Evolutionary conservation across 768 basidiomycete species (phyloP), one percentile per base, ranked within the genome.

Genomic region (Phaeotremella fagi): DNA sequence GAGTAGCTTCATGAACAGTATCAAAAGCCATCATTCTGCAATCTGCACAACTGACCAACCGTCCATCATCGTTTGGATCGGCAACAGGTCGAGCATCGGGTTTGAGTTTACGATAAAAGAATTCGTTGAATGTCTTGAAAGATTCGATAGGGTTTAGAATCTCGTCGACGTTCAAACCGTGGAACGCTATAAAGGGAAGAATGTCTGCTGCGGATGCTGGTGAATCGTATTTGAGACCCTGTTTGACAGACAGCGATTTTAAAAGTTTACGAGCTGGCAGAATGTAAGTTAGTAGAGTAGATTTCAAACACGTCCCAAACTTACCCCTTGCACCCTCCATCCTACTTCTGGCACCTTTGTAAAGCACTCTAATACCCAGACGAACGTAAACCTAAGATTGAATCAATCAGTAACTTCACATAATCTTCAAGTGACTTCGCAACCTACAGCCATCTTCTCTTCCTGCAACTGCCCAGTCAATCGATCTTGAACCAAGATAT

Each of bases 401-500:
- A 20, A 23, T 20, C 15, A 4, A 28, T 14, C 26, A 44, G 28
- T 25, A n/a, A 16, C 18, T 29, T 15, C 27, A 2, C 14, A 36
- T 9, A 29, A n/a, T n/a, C 16, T 29, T 12, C 33, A 12, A 15
- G 12, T 15, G 7, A 24, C 37, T 20, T 18, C 5, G n/a, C 23
- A n/a, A 55, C 59, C 50, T 44, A 66, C 64, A 2, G 70, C 71
- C 90, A 97, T 99, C 79, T 97, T 98, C 77, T 98, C 94, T 75
- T 99, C 94, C 69, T 91, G 87, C 52, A 98, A 71, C 71, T 89
- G 87, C 0, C 94, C 94, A 0, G 89, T 91, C 73, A 83, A 75
- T 14, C 94, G 81, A 70, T 97, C 91, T 76, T 98, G 94, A 0
- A 99, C 92, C 54, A 97, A 90, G 61, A 99, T 95, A 70, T 99